Evolutionary conservation across 495 filamentous ascomycete genomes (phyloP).

Genomic region (Usnea hakonensis): DNA sequence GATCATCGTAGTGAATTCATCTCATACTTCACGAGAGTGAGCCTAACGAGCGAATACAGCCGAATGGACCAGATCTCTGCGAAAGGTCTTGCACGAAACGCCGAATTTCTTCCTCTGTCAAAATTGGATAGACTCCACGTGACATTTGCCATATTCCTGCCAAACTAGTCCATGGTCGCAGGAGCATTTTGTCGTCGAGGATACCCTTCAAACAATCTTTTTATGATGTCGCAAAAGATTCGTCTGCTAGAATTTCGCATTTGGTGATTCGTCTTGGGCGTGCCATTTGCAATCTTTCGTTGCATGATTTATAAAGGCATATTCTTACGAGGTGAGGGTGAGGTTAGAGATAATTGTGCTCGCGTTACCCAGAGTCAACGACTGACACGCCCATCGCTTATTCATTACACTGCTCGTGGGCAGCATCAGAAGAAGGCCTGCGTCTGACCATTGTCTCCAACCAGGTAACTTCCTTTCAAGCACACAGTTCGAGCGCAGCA

Average conservation of each 20-base stretch:
- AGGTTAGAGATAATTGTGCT: not conserved
- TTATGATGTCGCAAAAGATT: not conserved
- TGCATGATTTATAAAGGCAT: not conserved
- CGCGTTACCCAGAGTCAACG: not conserved
- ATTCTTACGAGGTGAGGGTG: not conserved
- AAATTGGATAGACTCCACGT: not conserved
- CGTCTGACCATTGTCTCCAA: not conserved
- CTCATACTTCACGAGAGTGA: not conserved
- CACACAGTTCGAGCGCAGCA: not conserved
- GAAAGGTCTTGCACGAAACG: not conserved
- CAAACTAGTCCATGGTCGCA: not conserved
- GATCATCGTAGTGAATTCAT: not conserved
- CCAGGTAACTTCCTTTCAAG: not conserved
- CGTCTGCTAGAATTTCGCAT: not conserved
- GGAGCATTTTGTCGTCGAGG: not conserved
- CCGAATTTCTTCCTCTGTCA: not conserved
- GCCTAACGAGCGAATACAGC: not conserved
- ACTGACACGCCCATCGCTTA: not conserved
- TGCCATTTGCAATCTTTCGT: not conserved
- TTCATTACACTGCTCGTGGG: constrained; percentile 1
- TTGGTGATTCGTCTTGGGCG: not conserved
- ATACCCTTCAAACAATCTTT: not conserved
- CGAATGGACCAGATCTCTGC: not conserved
- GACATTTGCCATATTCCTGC: not conserved
- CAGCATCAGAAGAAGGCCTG: not conserved